Conservation (phyloP, 495 filamentous ascomycete species). For the Parmelia sp. region DNA sequence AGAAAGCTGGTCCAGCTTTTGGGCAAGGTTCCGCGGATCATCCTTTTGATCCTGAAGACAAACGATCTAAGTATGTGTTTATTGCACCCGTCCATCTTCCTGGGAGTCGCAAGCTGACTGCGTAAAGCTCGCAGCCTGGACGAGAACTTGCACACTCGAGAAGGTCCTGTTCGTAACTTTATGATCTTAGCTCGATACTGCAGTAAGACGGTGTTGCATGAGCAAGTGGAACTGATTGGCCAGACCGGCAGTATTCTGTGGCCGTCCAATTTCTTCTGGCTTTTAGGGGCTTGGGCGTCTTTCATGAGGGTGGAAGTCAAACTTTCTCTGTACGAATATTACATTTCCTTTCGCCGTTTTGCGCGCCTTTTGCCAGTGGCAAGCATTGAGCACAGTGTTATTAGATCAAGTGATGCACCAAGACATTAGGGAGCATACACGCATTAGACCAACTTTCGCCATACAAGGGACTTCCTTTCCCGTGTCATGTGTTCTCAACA, state of each 20-base stretch:
- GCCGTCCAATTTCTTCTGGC: slow-evolving; percentile 49
- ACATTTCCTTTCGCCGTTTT: slow-evolving; percentile 23
- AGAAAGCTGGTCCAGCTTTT: slow-evolving; percentile 69
- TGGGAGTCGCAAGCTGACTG: slow-evolving; percentile 17
- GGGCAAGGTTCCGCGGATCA: slow-evolving; percentile 81
- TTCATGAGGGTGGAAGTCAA: slow-evolving; percentile 60
- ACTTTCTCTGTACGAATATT: slow-evolving; percentile 51
- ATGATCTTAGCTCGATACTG: slow-evolving; percentile 93
- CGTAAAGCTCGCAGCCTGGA: slow-evolving; percentile 72
- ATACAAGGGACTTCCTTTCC: neutral
- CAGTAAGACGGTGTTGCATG: slow-evolving; percentile 77
- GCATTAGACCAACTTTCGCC: neutral
- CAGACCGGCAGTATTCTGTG: slow-evolving; percentile 50
- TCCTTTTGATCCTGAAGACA: slow-evolving; percentile 93
- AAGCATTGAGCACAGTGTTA: slow-evolving; percentile 13
- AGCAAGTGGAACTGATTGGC: slow-evolving; percentile 68
- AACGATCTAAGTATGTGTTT: slow-evolving; percentile 76
- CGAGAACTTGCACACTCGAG: slow-evolving; percentile 83
- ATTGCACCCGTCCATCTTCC: neutral
- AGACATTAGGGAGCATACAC: neutral
- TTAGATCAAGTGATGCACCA: neutral
- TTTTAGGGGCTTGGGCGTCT: slow-evolving; percentile 50
- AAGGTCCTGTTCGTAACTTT: slow-evolving; percentile 83
- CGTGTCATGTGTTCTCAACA: too few relatives aligned
- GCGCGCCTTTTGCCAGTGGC: slow-evolving; percentile 13